Conservation (phyloP, 805 yeast genomes). For the Ogataea chonburiensis region DNA sequence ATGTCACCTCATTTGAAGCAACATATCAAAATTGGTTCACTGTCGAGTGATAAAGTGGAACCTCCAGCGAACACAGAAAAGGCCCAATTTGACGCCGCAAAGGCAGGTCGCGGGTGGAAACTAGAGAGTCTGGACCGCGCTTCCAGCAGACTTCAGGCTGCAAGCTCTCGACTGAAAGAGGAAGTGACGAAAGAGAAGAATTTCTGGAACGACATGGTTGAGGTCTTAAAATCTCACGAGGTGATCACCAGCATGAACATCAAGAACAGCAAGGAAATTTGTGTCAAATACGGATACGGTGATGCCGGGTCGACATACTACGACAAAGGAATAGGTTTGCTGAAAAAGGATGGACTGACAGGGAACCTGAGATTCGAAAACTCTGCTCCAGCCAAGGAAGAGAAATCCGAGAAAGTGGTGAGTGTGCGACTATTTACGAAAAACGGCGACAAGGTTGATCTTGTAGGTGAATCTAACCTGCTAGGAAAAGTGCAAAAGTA, state of each 20-base stretch:
- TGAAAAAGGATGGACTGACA: constrained; percentile 47
- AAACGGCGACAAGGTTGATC: constrained; percentile 39
- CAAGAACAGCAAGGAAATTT: constrained; percentile 54
- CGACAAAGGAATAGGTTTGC: constrained; percentile 74
- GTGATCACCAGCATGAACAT: constrained; percentile 66
- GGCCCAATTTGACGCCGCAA: constrained; percentile 28
- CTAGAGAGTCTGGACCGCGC: constrained; percentile 62
- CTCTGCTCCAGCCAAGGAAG: constrained; percentile 34
- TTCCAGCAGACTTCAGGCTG: constrained; percentile 46
- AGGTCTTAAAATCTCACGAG: constrained; percentile 50
- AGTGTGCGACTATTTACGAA: constrained; percentile 50
- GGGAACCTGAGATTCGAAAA: constrained; percentile 44
- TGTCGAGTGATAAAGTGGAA: constrained; percentile 48
- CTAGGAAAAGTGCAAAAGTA: constrained; percentile 21
- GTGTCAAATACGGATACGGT: constrained; percentile 86
- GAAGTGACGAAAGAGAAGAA: constrained; percentile 60
- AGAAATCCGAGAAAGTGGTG: constrained; percentile 46
- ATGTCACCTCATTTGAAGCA: constrained; percentile 83
- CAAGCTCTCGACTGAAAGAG: constrained; percentile 49
- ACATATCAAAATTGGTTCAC: constrained; percentile 71
- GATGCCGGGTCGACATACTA: constrained; percentile 81
- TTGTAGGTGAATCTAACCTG: constrained; percentile 57
- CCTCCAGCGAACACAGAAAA: constrained; percentile 24
- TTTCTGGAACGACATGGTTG: constrained; percentile 60
- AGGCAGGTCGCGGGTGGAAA: constrained; percentile 81